Conservation (phyloP, 73 alveolate species). For the Symbiodinium pilosum region DNA sequence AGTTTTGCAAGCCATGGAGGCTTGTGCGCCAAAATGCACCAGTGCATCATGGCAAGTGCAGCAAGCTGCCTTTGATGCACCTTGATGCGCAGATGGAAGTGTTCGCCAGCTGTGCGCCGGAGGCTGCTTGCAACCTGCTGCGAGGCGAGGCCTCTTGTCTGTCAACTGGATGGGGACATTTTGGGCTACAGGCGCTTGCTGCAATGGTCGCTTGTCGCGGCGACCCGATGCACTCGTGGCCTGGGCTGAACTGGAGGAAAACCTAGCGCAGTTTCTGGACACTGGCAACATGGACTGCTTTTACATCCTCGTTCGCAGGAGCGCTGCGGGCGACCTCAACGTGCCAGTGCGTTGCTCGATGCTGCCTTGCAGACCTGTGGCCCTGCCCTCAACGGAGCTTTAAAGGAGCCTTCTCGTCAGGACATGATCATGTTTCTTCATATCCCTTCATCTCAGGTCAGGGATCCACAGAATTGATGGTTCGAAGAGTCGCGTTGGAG, state of each 20-base stretch:
- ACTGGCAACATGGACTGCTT: background rate
- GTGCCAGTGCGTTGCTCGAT: conserved; percentile 38
- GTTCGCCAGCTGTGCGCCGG: background rate
- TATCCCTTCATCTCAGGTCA: background rate
- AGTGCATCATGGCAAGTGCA: background rate
- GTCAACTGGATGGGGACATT: background rate
- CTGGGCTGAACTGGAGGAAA: conserved; percentile 77
- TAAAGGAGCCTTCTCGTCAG: too few relatives aligned
- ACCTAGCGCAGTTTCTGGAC: background rate
- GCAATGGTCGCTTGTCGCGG: conserved; percentile 57
- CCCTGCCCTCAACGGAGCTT: background rate
- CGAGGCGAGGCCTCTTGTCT: too few relatives aligned
- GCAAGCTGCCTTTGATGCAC: background rate
- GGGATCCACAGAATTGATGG: conserved; percentile 35
- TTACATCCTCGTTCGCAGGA: background rate
- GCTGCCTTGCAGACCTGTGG: conserved; percentile 42
- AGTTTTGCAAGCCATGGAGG: conserved; percentile 13
- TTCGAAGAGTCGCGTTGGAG: conserved; percentile 50
- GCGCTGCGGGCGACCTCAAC: conserved; percentile 30
- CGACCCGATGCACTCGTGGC: conserved; percentile 76
- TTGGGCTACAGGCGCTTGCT: conserved; percentile 45
- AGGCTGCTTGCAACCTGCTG: conserved; percentile 42
- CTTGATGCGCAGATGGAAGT: background rate
- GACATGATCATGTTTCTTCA: background rate
- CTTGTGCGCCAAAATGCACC: background rate